Conservation (phyloP, 148 eudicot species). For the Nepenthes mirabilis region DNA sequence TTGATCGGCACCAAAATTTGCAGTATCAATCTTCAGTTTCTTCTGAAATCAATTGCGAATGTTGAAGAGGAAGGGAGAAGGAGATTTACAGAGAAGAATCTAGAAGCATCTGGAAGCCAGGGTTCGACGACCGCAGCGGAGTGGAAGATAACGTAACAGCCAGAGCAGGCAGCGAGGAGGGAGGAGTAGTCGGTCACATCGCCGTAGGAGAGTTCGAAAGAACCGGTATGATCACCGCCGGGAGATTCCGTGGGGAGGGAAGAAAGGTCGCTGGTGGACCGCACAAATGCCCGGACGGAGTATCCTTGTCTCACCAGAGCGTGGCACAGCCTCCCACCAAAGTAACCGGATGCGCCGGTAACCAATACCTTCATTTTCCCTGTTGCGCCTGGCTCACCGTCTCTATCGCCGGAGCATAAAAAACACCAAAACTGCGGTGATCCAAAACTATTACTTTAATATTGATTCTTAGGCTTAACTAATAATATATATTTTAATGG, state of each 20-base stretch:
- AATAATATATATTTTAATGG: too few relatives aligned
- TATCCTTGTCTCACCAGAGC: constrained; percentile 42
- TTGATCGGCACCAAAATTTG: not conserved
- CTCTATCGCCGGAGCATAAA: too few relatives aligned
- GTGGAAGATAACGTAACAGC: constrained; percentile 59
- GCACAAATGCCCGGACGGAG: constrained; percentile 79
- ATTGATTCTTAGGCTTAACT: too few relatives aligned
- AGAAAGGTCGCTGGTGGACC: constrained; percentile 51
- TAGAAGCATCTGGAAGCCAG: constrained; percentile 75
- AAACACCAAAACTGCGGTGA: too few relatives aligned
- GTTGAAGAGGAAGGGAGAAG: not conserved
- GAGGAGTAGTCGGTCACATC: constrained; percentile 62
- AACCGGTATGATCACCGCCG: not conserved
- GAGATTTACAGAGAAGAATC: constrained; percentile 28
- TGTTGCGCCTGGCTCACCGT: not conserved
- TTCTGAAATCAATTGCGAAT: not conserved
- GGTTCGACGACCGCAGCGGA: constrained; percentile 92
- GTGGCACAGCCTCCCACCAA: constrained; percentile 72
- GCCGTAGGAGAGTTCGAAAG: constrained; percentile 51
- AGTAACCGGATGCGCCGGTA: constrained; percentile 93
- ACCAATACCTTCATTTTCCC: constrained; percentile 35
- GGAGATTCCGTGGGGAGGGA: constrained; percentile 28
- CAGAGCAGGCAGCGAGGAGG: constrained; percentile 47
- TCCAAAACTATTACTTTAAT: too few relatives aligned
- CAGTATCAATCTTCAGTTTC: not conserved